Conservation (phyloP, 257 asterid genomes). For the Nicotiana otophora region DNA sequence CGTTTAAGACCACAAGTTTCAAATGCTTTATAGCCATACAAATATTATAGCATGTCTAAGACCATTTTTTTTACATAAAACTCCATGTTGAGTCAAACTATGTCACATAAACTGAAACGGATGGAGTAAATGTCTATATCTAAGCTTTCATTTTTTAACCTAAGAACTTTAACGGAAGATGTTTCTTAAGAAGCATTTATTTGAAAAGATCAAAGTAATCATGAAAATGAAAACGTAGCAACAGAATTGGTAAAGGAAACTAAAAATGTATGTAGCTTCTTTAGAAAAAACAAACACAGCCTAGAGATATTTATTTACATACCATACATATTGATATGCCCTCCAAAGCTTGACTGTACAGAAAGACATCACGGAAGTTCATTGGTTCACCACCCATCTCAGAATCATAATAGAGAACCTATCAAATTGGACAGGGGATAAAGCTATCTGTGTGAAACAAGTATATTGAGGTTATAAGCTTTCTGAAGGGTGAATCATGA, state of each 20-base stretch:
- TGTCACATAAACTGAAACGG: too few relatives aligned
- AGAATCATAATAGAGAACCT: constrained; percentile 80
- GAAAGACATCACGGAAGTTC: constrained; percentile 83
- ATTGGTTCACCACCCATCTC: constrained; percentile 77
- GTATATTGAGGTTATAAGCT: neutral
- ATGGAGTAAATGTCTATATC: neutral
- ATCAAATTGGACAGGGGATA: constrained; percentile 23
- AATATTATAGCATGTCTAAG: too few relatives aligned
- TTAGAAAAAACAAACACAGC: neutral
- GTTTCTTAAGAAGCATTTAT: neutral
- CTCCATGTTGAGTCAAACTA: too few relatives aligned
- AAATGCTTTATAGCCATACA: too few relatives aligned
- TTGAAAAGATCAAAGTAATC: neutral
- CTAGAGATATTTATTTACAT: constrained; percentile 18
- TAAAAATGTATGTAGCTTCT: neutral
- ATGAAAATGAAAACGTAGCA: neutral
- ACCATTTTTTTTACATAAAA: too few relatives aligned
- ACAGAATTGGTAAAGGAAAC: neutral
- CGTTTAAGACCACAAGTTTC: too few relatives aligned
- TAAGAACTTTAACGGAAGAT: neutral
- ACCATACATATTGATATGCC: constrained; percentile 93
- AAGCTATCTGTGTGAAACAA: neutral
- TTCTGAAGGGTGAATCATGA: neutral
- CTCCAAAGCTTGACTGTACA: constrained; percentile 95
- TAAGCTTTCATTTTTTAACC: neutral